phyloP scores from a whole-genome alignment of 2,329 filamentous ascomycete genomes.

The Colletotrichum sp. region DNA sequence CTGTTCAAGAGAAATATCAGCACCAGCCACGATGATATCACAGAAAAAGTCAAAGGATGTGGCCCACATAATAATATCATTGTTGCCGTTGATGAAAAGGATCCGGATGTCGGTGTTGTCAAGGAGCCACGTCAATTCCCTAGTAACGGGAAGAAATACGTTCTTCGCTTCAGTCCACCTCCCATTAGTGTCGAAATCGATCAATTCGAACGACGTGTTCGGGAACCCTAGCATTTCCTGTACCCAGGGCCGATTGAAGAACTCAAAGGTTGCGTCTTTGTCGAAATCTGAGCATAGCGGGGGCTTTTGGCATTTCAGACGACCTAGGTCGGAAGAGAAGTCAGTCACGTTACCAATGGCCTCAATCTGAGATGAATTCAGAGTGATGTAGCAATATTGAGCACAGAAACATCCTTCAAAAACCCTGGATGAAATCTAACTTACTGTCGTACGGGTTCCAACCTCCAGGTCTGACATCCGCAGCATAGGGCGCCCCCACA shows the following conservation, averaged over 20 bases:
- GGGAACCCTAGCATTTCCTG: neutral
- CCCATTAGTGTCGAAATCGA: neutral
- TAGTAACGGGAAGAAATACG: neutral
- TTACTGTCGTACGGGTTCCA: neutral
- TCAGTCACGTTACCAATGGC: rapidly evolving
- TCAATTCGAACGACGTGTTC: neutral
- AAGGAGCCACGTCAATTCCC: neutral
- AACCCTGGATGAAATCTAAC: neutral
- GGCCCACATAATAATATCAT: neutral
- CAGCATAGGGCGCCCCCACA: neutral
- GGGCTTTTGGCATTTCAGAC: neutral
- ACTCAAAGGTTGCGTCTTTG: neutral
- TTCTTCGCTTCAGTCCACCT: neutral
- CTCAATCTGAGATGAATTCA: neutral
- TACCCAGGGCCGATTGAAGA: neutral
- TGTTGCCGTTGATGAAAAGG: neutral
- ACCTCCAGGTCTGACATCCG: neutral
- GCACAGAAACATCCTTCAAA: rapidly evolving
- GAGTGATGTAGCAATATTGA: rapidly evolving
- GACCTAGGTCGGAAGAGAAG: neutral
- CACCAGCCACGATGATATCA: neutral
- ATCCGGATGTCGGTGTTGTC: neutral
- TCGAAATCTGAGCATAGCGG: neutral
- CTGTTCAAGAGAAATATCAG: neutral
- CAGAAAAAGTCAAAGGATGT: neutral